A percentile compares a stretch with the other conserved stretches of the same genome.
These are phyloP conservation scores for Sclerotinia sclerotiorum DNA, from an alignment of 2,329 filamentous ascomycete species.

Conservation along the genomic window DNA sequence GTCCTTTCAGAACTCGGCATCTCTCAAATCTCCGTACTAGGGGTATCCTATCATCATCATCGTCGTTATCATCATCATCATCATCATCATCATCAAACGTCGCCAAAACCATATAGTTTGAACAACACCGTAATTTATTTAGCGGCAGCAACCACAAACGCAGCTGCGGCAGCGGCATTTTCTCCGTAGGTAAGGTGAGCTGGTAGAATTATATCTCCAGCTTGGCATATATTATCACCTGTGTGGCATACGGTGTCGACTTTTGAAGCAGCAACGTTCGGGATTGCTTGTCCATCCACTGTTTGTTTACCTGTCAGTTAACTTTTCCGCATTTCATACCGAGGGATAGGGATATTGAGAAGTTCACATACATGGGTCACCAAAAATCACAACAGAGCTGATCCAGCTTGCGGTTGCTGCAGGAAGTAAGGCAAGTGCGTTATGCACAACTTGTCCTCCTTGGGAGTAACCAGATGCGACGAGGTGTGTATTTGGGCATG, in stretches of 20 bases:
- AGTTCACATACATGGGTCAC: constrained; percentile 43
- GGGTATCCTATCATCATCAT: background rate
- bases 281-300: constrained; percentile 31
- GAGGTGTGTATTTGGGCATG: constrained; percentile 44
- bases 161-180: constrained; percentile 43
- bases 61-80: background rate
- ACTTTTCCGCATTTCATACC: background rate
- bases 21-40: background rate
- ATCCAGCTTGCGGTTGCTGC: constrained; percentile 39
- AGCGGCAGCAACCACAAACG: constrained; percentile 38
- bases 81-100: constrained; percentile 14
- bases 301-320: background rate
- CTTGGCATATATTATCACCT: constrained; percentile 53
- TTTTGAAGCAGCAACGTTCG: constrained; percentile 34
- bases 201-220: constrained; percentile 45
- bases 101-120: constrained; percentile 3
- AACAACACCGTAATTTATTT: background rate
- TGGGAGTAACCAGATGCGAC: constrained; percentile 46
- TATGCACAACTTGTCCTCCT: constrained; percentile 48
- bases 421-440: constrained; percentile 41
- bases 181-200: constrained; percentile 45
- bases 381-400: constrained; percentile 46
- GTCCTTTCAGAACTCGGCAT: too few species aligned
- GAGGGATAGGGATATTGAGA: background rate
- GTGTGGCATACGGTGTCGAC: constrained; percentile 49